Base-by-base conservation (phyloP, 1,139 yeast species). In the Casaregolazyma lundiana region DNA sequence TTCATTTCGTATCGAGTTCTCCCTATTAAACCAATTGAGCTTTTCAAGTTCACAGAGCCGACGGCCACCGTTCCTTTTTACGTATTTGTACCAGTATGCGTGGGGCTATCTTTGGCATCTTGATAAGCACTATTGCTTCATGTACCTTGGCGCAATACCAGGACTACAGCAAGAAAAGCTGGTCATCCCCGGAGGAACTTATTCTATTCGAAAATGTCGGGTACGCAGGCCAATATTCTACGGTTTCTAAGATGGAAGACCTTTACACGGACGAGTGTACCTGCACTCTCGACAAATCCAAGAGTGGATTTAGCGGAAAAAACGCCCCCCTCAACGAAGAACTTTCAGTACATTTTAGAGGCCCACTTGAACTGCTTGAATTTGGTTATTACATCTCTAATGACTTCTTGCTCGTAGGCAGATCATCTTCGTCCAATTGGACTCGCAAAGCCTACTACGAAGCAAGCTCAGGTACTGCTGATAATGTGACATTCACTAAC, bases 261-360 rank as follows among this genome's bases (percentile, higher is more conserved):
- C 75, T 75, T 46, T 61, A 66, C 38, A 55, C 70, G 24, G 80
- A 90, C 69, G 53, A 76, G n/a, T 81, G 92, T 69, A 55, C 76
- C 15, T 81, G 84, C 63, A 68, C 69, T 52, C 59, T 67, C 6
- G 70, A 65, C 16, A 40, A 49, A 38, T 32, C 29, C 17, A 39
- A 40, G 22, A 45, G 38, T 6, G 49, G 20, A 90, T 85, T 87
- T 69, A 75, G 83, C 17, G 97, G 97, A 43, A 53, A 78, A 19
- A 72, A 85, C 61, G 72, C 95, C 41, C 97, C 97, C 26, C 71
- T 90, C 52, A 80, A 87, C 67, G 95, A 88, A 68, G 96, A 88
- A 65, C 72, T 90, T 45, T 83, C 96, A 15, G 87, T 90, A 47
- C 97, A 90, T 67, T 87, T 90, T 73, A 80, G 97, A 70, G 97